Evolutionary conservation across 306 rosid species (phyloP).

Genomic region (Dryas drummondii): DNA sequence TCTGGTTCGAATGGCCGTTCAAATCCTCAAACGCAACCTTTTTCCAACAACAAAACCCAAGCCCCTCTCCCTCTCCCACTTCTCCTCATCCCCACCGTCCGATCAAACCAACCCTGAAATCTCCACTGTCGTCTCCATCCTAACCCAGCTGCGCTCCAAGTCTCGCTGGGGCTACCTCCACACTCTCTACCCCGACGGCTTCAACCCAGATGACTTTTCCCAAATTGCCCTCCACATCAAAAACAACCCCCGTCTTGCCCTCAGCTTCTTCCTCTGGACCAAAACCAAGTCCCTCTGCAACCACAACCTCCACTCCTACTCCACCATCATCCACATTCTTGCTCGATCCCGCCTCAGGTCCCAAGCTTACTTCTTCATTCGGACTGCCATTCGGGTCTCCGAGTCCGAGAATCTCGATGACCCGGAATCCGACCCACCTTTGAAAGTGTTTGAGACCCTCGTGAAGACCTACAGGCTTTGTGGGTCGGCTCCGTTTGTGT

Average conservation of each 20-base stretch:
- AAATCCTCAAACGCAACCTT: slow-evolving; percentile 25
- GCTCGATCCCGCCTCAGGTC: slow-evolving; percentile 61
- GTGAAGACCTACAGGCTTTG: slow-evolving; percentile 55
- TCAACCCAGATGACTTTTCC: slow-evolving; percentile 53
- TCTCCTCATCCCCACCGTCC: slow-evolving; percentile 22
- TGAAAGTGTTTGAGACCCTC: slow-evolving; percentile 59
- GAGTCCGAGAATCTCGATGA: background rate
- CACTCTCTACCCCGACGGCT: slow-evolving; percentile 51
- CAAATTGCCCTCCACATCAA: slow-evolving; percentile 49
- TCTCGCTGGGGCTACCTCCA: slow-evolving; percentile 70
- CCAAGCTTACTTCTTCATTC: slow-evolving; percentile 53
- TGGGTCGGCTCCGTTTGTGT: slow-evolving; percentile 78
- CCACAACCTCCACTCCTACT: slow-evolving; percentile 61
- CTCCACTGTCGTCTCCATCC: slow-evolving; percentile 48
- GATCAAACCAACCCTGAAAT: slow-evolving; percentile 16
- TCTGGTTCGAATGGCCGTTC: slow-evolving; percentile 33
- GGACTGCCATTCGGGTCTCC: slow-evolving; percentile 40
- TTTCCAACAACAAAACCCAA: slow-evolving; percentile 18
- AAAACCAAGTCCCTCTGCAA: slow-evolving; percentile 49
- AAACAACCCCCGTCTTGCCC: slow-evolving; percentile 74
- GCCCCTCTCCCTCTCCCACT: slow-evolving; percentile 8
- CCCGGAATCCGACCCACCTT: slow-evolving; percentile 25
- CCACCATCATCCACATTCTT: slow-evolving; percentile 66
- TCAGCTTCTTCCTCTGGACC: slow-evolving; percentile 67
- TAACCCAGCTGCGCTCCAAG: slow-evolving; percentile 67